These are phyloP conservation scores for Jatropha podagrica DNA, from an alignment of 441 rosid genomes.

Conservation along the genomic window DNA sequence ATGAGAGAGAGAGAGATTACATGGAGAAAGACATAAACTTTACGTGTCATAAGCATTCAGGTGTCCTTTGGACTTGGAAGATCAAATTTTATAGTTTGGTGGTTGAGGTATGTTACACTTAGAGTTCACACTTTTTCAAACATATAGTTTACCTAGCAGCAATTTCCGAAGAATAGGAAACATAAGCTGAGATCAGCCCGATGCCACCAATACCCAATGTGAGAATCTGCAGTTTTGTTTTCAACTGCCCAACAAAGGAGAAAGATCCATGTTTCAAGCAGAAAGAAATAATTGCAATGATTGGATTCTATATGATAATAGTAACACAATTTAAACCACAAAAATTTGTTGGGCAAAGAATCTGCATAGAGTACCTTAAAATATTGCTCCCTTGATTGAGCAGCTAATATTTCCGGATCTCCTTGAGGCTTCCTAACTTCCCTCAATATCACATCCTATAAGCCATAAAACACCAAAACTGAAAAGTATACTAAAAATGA, in stretches of 20 bases:
- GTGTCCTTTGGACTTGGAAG: background rate
- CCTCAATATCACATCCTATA: constrained; percentile 64
- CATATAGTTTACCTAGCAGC: constrained; percentile 62
- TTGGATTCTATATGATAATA: background rate
- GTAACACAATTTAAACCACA: background rate
- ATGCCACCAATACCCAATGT: constrained; percentile 75
- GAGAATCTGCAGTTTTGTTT: constrained; percentile 61
- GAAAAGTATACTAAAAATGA: constrained; percentile 13
- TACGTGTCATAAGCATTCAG: background rate
- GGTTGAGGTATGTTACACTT: background rate
- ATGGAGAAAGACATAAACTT: background rate
- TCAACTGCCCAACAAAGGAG: constrained; percentile 47
- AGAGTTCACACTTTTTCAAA: constrained; percentile 12
- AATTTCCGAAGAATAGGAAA: constrained; percentile 76
- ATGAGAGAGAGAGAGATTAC: background rate
- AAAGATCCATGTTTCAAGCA: background rate
- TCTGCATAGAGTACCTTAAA: constrained; percentile 46
- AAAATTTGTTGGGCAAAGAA: background rate
- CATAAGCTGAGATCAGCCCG: constrained; percentile 77
- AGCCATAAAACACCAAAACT: constrained; percentile 21
- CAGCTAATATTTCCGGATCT: constrained; percentile 73
- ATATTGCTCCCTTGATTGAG: constrained; percentile 72
- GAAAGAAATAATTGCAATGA: background rate
- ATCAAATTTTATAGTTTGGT: background rate
- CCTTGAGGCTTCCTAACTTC: constrained; percentile 63